Percentiles rank a stretch among this genome's conserved stretches.
Conservation (phyloP, 73 alveolate species). For the Tetrahymena malaccensis region DNA sequence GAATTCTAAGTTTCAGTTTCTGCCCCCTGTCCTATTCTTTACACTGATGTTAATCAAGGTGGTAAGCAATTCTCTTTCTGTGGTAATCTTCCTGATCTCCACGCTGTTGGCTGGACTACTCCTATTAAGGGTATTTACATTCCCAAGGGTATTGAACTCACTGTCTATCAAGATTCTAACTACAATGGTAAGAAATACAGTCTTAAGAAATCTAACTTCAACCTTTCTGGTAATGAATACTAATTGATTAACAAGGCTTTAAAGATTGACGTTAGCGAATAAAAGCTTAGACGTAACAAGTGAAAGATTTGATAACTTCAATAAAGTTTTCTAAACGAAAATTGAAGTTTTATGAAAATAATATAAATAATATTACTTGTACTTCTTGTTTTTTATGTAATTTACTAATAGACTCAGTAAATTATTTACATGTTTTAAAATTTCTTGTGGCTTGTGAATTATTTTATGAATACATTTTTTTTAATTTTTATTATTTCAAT, state of each 20-base stretch:
- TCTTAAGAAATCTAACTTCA: background rate
- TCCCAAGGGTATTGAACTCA: background rate
- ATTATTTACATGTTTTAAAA: background rate
- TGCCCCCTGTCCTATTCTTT: background rate
- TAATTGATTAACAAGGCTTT: background rate
- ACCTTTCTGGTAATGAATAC: background rate
- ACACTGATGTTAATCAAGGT: background rate
- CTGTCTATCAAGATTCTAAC: background rate
- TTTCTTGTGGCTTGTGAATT: background rate
- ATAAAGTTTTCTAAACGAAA: no score
- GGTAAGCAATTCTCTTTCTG: background rate
- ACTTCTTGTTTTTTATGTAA: background rate
- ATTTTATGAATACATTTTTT: no score
- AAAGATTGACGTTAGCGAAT: background rate
- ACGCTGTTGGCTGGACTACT: background rate
- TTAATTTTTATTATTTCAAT: no score
- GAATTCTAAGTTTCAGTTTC: background rate
- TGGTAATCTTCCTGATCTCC: background rate
- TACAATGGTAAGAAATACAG: background rate
- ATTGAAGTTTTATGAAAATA: no score
- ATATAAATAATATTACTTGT: background rate
- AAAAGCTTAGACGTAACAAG: background rate
- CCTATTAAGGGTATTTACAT: background rate
- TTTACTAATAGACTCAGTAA: background rate
- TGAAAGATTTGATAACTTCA: background rate